These are phyloP conservation scores for Colletotrichum spinosum DNA, from an alignment of 2,329 filamentous ascomycete genomes.

Conservation along the genomic window DNA sequence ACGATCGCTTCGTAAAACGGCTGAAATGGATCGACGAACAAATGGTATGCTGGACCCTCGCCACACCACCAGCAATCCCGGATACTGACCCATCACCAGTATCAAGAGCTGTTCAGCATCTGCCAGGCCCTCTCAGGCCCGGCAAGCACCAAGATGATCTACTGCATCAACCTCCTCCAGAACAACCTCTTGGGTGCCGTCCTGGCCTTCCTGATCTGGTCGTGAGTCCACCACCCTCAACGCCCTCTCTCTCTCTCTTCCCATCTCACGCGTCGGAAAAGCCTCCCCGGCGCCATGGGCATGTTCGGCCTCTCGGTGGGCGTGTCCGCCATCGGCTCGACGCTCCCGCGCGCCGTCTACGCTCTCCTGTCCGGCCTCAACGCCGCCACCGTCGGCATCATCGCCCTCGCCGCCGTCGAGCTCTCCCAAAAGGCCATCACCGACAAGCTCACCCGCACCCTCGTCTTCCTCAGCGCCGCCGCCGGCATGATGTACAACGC, in stretches of 20 bases:
- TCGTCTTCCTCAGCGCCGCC: slow-evolving; percentile 70
- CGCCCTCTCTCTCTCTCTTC: not conserved
- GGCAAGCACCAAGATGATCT: slow-evolving; percentile 74
- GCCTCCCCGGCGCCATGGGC: slow-evolving; percentile 72
- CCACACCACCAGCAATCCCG: not conserved
- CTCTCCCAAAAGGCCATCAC: slow-evolving; percentile 73
- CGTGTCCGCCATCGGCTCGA: slow-evolving; percentile 65
- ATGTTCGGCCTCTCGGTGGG: slow-evolving; percentile 74
- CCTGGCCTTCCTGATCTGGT: slow-evolving; percentile 69
- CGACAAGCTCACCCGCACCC: slow-evolving; percentile 67
- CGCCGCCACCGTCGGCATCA: slow-evolving; percentile 73
- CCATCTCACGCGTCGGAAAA: slow-evolving; percentile 40
- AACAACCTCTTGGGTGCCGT: slow-evolving; percentile 68
- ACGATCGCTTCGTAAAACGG: slow-evolving; percentile 69
- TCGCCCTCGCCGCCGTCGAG: slow-evolving; percentile 73
- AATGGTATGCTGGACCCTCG: slow-evolving; percentile 53
- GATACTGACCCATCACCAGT: slow-evolving; percentile 55
- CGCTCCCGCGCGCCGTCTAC: slow-evolving; percentile 69
- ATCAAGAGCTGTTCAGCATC: slow-evolving; percentile 75
- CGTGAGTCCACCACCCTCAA: slow-evolving; percentile 47
- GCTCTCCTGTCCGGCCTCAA: slow-evolving; percentile 75
- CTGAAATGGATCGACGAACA: slow-evolving; percentile 73
- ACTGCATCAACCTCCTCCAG: slow-evolving; percentile 71
- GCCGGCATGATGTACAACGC: slow-evolving; percentile 75
- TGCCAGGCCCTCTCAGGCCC: slow-evolving; percentile 74